Percentiles rank a stretch among this genome's conserved stretches.
Evolutionary conservation across 2,329 filamentous ascomycete species (phyloP).

Genomic region (Didymella keratinophila): DNA sequence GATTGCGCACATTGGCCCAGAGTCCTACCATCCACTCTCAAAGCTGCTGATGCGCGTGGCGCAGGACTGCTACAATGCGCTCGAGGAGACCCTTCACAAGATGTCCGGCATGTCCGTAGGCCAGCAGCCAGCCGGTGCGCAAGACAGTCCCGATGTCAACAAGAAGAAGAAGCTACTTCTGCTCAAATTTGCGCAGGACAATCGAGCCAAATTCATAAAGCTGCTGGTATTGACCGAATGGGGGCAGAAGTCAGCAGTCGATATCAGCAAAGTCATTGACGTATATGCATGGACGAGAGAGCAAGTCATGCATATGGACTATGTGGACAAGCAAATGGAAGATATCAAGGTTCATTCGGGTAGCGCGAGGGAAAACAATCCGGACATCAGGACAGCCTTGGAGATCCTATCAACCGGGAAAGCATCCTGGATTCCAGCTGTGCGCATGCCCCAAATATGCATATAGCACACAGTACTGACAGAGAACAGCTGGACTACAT

Average conservation of each 20-base stretch:
- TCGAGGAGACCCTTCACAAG: conserved; percentile 73
- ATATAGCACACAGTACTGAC: conserved; percentile 9
- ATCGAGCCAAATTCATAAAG: conserved; percentile 91
- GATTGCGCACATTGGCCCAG: conserved; percentile 73
- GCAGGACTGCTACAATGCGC: conserved; percentile 81
- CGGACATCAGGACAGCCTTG: conserved; percentile 88
- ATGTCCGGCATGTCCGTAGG: conserved; percentile 72
- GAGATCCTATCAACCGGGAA: conserved; percentile 82
- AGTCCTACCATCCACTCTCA: conserved; percentile 75
- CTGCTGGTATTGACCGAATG: conserved; percentile 89
- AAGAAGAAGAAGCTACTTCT: conserved; percentile 74
- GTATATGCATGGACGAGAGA: conserved; percentile 73
- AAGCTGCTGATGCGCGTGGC: conserved; percentile 78
- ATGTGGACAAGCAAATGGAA: conserved; percentile 67
- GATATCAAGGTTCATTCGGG: conserved; percentile 76
- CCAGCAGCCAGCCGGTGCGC: conserved; percentile 56
- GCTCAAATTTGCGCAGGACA: conserved; percentile 78
- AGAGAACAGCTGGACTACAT: conserved; percentile 74
- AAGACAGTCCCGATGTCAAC: conserved; percentile 40
- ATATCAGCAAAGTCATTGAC: conserved; percentile 88
- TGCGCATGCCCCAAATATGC: conserved; percentile 52
- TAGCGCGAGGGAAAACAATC: conserved; percentile 80
- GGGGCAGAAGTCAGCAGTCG: conserved; percentile 70
- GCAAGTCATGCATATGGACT: conserved; percentile 40
- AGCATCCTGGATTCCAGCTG: conserved; percentile 80